phyloP scores from a whole-genome alignment of 371 early-diverging fungal genomes.

The Lichtheimia ornata region DNA sequence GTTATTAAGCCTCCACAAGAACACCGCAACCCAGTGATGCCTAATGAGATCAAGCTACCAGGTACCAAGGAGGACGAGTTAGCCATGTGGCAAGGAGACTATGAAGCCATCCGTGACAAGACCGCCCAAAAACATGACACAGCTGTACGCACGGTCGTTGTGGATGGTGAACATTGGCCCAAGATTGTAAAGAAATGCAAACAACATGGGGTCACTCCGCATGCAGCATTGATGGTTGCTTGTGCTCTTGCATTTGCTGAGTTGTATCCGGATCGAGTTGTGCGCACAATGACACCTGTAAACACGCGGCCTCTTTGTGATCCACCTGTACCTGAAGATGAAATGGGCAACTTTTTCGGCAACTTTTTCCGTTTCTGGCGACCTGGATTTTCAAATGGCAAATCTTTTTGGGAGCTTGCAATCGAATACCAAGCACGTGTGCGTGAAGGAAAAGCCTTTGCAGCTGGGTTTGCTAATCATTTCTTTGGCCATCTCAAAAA shows the following conservation, averaged over 20 bases:
- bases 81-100: constrained; percentile 35
- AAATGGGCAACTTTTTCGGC: constrained; percentile 46
- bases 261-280: constrained; percentile 17
- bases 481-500: constrained; percentile 18
- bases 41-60: not conserved
- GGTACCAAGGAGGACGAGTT: not conserved
- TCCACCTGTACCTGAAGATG: constrained; percentile 27
- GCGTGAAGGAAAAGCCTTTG: constrained; percentile 12
- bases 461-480: constrained; percentile 17
- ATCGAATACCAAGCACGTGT: constrained; percentile 22
- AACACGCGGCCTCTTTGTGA: constrained; percentile 39
- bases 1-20: constrained; percentile 26
- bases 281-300: constrained; percentile 29
- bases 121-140: constrained; percentile 23
- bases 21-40: constrained; percentile 8
- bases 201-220: constrained; percentile 22
- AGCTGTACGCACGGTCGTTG: constrained; percentile 10
- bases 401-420: constrained; percentile 27
- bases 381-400: not conserved
- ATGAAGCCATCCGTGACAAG: constrained; percentile 18
- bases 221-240: constrained; percentile 31
- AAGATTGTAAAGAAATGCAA: constrained; percentile 21
- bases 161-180: constrained; percentile 17
- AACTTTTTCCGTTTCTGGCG: constrained; percentile 20
- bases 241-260: constrained; percentile 27